These are phyloP conservation scores for Cryphonectria naterciae DNA, from an alignment of 2,329 filamentous ascomycete species.

Conservation along the genomic window DNA sequence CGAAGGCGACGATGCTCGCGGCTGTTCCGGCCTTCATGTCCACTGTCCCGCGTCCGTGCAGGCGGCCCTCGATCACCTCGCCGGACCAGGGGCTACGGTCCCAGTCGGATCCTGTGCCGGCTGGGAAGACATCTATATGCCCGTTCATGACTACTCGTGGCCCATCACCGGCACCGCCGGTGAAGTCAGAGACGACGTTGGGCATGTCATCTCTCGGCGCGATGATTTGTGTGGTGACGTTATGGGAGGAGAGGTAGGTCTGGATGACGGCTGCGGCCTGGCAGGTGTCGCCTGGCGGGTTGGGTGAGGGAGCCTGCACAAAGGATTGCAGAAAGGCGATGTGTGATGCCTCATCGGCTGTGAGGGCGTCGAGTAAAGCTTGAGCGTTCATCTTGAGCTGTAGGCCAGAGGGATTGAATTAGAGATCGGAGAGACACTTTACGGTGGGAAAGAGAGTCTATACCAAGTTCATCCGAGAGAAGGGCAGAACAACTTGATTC, in stretches of 20 bases:
- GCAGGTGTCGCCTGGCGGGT: slow-evolving; percentile 44
- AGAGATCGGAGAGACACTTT: not conserved
- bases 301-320: slow-evolving; percentile 42
- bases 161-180: slow-evolving; percentile 29
- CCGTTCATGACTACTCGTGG: slow-evolving; percentile 45
- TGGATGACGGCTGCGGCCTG: slow-evolving; percentile 40
- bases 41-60: slow-evolving; percentile 44
- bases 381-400: slow-evolving; percentile 27
- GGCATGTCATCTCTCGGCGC: slow-evolving; percentile 36
- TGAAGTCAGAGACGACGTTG: slow-evolving; percentile 42
- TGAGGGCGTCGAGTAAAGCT: slow-evolving; percentile 20
- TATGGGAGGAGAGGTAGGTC: slow-evolving; percentile 35
- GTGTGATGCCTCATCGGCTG: slow-evolving; percentile 20
- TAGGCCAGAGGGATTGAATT: not conserved
- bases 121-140: slow-evolving; percentile 48
- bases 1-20: slow-evolving; percentile 44
- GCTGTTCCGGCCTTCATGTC: slow-evolving; percentile 50
- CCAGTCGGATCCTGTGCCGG: slow-evolving; percentile 40
- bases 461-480: too few species aligned
- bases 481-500: not conserved
- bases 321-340: slow-evolving; percentile 30
- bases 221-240: slow-evolving; percentile 36
- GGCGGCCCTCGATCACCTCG: slow-evolving; percentile 36
- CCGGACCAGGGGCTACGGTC: slow-evolving; percentile 43
- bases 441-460: not conserved